These are phyloP conservation scores for Puccinia coronata DNA, from an alignment of 1,284 basidiomycete species.

Conservation along the genomic window DNA sequence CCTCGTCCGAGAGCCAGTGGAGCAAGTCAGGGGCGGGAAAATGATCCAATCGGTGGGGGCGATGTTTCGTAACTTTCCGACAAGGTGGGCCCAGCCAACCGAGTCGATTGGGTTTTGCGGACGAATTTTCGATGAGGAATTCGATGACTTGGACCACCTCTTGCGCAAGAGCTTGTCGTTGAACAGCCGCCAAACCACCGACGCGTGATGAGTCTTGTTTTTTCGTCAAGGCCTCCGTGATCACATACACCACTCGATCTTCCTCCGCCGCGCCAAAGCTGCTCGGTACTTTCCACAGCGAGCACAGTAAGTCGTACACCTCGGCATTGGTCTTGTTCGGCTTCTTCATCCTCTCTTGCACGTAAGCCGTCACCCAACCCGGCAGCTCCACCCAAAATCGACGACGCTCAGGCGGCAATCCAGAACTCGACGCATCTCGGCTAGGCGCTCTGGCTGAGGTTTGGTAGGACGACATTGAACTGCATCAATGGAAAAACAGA, in stretches of 20 bases:
- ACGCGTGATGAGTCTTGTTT: background rate
- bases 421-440: background rate
- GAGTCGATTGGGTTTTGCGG: background rate
- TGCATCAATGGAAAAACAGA: conserved; percentile 29
- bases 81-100: conserved; percentile 15
- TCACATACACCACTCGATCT: conserved; percentile 19
- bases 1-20: background rate
- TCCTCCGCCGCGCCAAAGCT: conserved; percentile 4
- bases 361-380: conserved; percentile 20
- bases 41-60: conserved; percentile 16
- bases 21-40: conserved; percentile 14
- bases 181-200: background rate
- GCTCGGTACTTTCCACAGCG: conserved; percentile 7
- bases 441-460: background rate
- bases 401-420: conserved; percentile 7
- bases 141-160: conserved; percentile 19
- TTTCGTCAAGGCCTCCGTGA: background rate
- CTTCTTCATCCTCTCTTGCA: background rate
- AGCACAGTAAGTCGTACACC: conserved; percentile 1
- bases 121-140: conserved; percentile 5
- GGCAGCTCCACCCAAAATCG: conserved; percentile 16
- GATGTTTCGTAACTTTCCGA: background rate
- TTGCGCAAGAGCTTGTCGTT: background rate
- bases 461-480: conserved; percentile 1
- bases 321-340: background rate